Evolutionary conservation across 2,329 filamentous ascomycete species (phyloP), one percentile per base, ranked within the genome.

Genomic region (Cytospora paraplurivora): DNA sequence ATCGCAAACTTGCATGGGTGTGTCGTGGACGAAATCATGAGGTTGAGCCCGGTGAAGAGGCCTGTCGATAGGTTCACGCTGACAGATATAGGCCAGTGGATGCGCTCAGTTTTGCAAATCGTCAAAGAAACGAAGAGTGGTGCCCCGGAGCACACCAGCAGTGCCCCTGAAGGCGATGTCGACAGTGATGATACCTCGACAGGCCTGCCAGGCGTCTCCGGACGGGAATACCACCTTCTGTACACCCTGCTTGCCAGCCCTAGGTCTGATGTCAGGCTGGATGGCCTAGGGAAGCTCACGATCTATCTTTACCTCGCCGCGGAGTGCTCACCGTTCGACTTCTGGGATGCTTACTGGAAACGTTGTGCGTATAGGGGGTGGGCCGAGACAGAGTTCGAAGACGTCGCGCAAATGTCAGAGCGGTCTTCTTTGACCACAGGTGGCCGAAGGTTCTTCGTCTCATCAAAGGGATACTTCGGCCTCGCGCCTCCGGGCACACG

Each of bases 391-490:
- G n/a, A n/a, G n/a, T n/a, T n/a, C n/a, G n/a, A n/a, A n/a, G n/a
- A n/a, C n/a, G n/a, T n/a, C n/a, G n/a, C n/a, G n/a, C n/a, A n/a
- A n/a, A n/a, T n/a, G n/a, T n/a, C n/a, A n/a, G n/a, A n/a, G n/a
- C n/a, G n/a, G n/a, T n/a, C n/a, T n/a, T n/a, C n/a, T n/a, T n/a
- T n/a, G n/a, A n/a, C n/a, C n/a, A n/a, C 17, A 17, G 10, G 0
- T 2, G 41, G 41, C 4, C 41, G 55, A 7, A 57, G 41, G 12
- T 57, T 57, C 11, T 50, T 49, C 27, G 4, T 57, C 41, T 57
- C 55, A 34, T 57, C 55, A 5, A 33, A 35, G 32, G 55, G 55
- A 1, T 21, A 57, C 11, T 57, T 50, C n/a, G 55, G 55, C 32
- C 41, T 57, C 41, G 21, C 41, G 12, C 1, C n/a, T 10, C n/a